Percentiles rank a stretch among this genome's conserved stretches.
phyloP scores from a whole-genome alignment of 192 early-diverging fungal species.

The Coemansia sp. region DNA sequence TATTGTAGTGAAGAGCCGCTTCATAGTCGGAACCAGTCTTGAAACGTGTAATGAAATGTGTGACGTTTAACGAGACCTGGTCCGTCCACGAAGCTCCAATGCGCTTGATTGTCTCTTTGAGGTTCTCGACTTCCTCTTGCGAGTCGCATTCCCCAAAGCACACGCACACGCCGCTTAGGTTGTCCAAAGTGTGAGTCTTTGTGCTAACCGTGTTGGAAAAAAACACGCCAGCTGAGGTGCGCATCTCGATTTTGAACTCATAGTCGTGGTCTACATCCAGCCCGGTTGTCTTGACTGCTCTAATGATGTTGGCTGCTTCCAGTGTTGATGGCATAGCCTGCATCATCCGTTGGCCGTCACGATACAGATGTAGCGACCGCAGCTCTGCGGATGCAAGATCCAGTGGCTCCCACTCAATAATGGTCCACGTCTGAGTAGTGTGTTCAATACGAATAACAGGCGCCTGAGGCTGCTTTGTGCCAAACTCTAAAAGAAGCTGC shows the following conservation, averaged over 20 bases:
- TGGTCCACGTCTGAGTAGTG: constrained; percentile 82
- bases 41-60: constrained; percentile 86
- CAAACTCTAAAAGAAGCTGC: constrained; percentile 77
- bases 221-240: constrained; percentile 88
- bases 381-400: constrained; percentile 80
- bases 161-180: constrained; percentile 95
- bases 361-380: constrained; percentile 86
- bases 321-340: constrained; percentile 56
- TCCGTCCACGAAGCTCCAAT: constrained; percentile 91
- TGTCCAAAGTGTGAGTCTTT: constrained; percentile 91
- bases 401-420: constrained; percentile 90
- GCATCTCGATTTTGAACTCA: constrained; percentile 83
- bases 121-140: constrained; percentile 68
- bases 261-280: constrained; percentile 90
- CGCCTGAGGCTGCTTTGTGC: constrained; percentile 69
- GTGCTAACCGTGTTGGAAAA: constrained; percentile 73
- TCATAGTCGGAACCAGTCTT: constrained; percentile 86
- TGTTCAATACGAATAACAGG: constrained; percentile 79
- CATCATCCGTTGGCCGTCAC: constrained; percentile 77
- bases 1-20: constrained; percentile 82
- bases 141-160: constrained; percentile 91
- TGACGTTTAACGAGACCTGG: constrained; percentile 80
- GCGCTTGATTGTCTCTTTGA: constrained; percentile 73
- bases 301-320: constrained; percentile 22
- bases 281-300: constrained; percentile 78